Conservation (phyloP, 2,329 filamentous ascomycete genomes). For the Sporothrix mexicana region DNA sequence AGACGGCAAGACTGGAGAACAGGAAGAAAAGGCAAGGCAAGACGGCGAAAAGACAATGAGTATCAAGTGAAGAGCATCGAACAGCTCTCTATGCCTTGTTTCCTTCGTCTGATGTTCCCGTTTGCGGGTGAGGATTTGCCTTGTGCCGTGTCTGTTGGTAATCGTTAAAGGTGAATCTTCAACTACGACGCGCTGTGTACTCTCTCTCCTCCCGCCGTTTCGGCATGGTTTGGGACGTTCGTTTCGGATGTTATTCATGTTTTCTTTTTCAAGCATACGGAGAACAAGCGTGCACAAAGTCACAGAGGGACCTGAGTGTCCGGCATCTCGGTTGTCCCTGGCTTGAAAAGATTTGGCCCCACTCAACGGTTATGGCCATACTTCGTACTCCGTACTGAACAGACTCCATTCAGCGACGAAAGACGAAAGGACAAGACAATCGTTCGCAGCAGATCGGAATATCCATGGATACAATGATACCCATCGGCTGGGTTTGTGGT, state of each 20-base stretch:
- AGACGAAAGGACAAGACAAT: background rate
- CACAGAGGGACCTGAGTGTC: background rate
- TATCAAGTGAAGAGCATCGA: background rate
- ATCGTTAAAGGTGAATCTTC: background rate
- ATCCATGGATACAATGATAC: background rate
- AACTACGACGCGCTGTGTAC: background rate
- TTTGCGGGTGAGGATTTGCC: conserved; percentile 2
- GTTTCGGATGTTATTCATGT: conserved; percentile 16
- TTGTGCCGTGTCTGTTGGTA: background rate
- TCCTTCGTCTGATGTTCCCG: conserved; percentile 18
- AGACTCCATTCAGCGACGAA: background rate
- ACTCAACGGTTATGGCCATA: conserved; percentile 2
- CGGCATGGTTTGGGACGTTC: conserved; percentile 16
- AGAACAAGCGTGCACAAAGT: background rate
- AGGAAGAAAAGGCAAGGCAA: background rate
- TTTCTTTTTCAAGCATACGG: background rate
- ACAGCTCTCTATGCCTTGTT: background rate
- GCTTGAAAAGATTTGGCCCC: background rate
- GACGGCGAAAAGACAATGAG: background rate
- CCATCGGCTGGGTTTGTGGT: background rate
- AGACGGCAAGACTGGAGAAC: too few species aligned
- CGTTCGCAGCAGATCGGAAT: conserved; percentile 11
- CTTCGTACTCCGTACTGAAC: background rate
- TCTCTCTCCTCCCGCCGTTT: background rate
- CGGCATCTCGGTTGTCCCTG: background rate